A percentile compares a stretch with the other conserved stretches of the same genome.
Evolutionary conservation across 2,329 filamentous ascomycete genomes (phyloP).

Genomic region (Byssothecium circinans): DNA sequence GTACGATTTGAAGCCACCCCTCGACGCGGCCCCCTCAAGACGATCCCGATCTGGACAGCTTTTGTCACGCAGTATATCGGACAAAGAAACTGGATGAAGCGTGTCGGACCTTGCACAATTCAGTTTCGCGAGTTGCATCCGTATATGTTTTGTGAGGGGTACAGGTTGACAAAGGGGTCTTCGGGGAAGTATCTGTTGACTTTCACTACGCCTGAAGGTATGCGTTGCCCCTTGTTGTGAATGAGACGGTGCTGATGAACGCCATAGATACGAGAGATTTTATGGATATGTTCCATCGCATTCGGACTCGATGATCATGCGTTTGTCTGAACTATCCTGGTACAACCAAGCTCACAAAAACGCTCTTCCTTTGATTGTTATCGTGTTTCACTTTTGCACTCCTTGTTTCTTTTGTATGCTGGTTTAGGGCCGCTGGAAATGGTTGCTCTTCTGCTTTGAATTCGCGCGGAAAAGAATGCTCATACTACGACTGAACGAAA

Average conservation of each 20-base stretch:
- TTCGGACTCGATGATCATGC: constrained; percentile 10
- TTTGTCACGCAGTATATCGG: constrained; percentile 48
- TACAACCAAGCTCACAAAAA: too few relatives aligned
- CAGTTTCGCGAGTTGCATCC: constrained; percentile 55
- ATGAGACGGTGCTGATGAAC: neutral
- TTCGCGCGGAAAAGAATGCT: neutral
- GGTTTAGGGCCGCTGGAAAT: too few relatives aligned
- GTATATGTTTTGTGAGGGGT: constrained; percentile 57
- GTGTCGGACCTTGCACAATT: constrained; percentile 46
- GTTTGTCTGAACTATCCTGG: too few relatives aligned
- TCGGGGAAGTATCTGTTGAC: constrained; percentile 38
- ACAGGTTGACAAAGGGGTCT: constrained; percentile 40
- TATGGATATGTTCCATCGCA: constrained; percentile 37
- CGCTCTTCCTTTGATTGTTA: too few relatives aligned
- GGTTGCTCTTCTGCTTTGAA: neutral
- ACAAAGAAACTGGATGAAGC: constrained; percentile 53
- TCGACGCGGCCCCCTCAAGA: constrained; percentile 54
- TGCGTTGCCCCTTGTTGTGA: neutral
- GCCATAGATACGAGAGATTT: constrained; percentile 32
- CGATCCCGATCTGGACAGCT: constrained; percentile 62
- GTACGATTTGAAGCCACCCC: constrained; percentile 61
- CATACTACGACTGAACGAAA: constrained; percentile 2
- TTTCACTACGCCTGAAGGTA: constrained; percentile 38
- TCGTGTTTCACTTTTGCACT: too few relatives aligned
- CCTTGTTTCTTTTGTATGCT: too few relatives aligned